Conservation (phyloP, 768 basidiomycete genomes). For the Kwoniella dejecticola region DNA sequence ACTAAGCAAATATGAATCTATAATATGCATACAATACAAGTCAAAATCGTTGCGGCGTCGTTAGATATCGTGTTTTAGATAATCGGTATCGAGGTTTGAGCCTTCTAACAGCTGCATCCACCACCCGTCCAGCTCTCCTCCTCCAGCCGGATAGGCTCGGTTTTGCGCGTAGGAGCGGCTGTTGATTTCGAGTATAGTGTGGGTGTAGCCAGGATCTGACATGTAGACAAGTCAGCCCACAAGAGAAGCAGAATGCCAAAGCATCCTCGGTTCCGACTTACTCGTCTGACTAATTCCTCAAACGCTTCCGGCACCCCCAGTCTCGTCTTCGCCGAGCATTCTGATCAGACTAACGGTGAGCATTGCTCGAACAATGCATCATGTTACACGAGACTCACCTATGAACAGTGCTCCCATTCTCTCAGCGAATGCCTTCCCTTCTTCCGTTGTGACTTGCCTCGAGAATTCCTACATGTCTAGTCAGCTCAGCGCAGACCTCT, state of each 20-base stretch:
- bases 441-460: slow-evolving; percentile 76
- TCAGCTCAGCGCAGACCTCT: not conserved
- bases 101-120: slow-evolving; percentile 18
- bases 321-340: slow-evolving; percentile 89
- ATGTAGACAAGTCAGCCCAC: not conserved
- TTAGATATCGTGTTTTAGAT: slow-evolving; percentile 2
- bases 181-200: slow-evolving; percentile 64
- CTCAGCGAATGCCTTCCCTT: slow-evolving; percentile 76
- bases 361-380: too few species aligned
- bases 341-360: slow-evolving; percentile 57
- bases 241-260: not conserved
- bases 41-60: slow-evolving; percentile 3
- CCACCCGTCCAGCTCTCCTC: slow-evolving; percentile 17
- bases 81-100: not conserved
- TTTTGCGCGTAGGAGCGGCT: not conserved
- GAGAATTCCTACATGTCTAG: slow-evolving; percentile 70
- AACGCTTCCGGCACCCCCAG: slow-evolving; percentile 78
- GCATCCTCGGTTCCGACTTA: slow-evolving; percentile 51
- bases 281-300: slow-evolving; percentile 74
- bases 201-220: slow-evolving; percentile 68
- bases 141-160: slow-evolving; percentile 13
- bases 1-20: slow-evolving; percentile 3
- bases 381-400: slow-evolving; percentile 33
- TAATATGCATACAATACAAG: slow-evolving; percentile 18
- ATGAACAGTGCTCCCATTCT: slow-evolving; percentile 83